Evolutionary conservation across 352 stramenopile species (phyloP).

Genomic region (Blastocystis sp.): DNA sequence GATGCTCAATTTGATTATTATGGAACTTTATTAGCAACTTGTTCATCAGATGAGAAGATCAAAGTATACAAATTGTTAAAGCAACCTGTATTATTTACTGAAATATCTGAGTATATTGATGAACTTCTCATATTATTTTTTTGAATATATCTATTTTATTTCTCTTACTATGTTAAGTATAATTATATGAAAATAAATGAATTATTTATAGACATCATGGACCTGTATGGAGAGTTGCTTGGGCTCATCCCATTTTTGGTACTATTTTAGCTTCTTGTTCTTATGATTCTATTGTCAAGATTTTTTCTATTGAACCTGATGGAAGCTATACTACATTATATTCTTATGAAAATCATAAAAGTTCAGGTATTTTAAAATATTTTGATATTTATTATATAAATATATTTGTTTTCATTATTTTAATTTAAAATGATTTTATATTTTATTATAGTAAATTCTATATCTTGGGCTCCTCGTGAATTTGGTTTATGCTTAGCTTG

Average conservation of each 20-base stretch:
- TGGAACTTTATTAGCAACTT: slow-evolving; percentile 87
- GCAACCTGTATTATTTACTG: background rate
- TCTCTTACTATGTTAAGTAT: slow-evolving; percentile 91
- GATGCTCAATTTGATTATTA: slow-evolving; percentile 98
- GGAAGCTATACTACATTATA: slow-evolving; percentile 28
- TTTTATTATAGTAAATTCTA: slow-evolving; percentile 62
- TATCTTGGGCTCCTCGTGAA: slow-evolving; percentile 85
- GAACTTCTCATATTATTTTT: slow-evolving; percentile 67
- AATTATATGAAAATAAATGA: slow-evolving; percentile 58
- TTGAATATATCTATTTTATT: too few relatives aligned
- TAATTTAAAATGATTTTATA: too few relatives aligned
- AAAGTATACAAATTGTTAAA: slow-evolving; percentile 65
- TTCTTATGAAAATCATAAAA: slow-evolving; percentile 26
- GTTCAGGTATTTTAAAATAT: slow-evolving; percentile 8
- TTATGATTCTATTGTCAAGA: slow-evolving; percentile 87
- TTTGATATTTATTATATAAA: too few relatives aligned
- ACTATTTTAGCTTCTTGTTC: slow-evolving; percentile 80
- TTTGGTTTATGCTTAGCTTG: slow-evolving; percentile 71
- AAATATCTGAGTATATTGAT: slow-evolving; percentile 26
- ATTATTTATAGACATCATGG: slow-evolving; percentile 58
- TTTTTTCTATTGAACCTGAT: slow-evolving; percentile 49
- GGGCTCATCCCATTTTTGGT: slow-evolving; percentile 90
- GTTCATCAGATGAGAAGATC: slow-evolving; percentile 74
- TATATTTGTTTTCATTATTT: too few relatives aligned
- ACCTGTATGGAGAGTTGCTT: slow-evolving; percentile 88